Evolutionary conservation across 2,329 filamentous ascomycete genomes (phyloP), one percentile per base, ranked within the genome.

Genomic region (Aspergillus pseudoviridinutans): DNA sequence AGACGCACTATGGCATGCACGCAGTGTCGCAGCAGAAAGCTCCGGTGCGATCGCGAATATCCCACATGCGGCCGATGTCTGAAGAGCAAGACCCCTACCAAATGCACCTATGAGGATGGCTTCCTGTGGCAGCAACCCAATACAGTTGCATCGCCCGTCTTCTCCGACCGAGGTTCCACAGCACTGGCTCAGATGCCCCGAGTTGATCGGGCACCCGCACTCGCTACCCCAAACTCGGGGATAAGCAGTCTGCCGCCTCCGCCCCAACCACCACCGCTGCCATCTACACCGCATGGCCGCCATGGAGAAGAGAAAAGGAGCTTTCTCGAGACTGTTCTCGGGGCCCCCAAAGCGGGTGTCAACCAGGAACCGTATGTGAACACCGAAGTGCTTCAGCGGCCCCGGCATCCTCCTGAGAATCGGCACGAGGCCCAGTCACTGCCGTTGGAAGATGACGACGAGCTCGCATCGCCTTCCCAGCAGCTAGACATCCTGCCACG

Each of bases 21-120:
- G 20, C 74, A 74, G 38, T 78, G 76, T 59, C 73, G 76, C 55
- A 72, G 68, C 55, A 66, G 75, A 49, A 78, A 78, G 60, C 64
- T 78, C 35, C 75, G 73, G 57, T 78, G 76, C 57, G 76, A 78
- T 59, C 72, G 75, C 38, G 71, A 72, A 35, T 77, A 74, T 66
- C 75, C 75, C 9, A 67, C 68, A 3, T 78, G 75, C 57, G 66
- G 69, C 22, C 70, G 75, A 20, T 78, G 75, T 56, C 58, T 67
- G 42, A 76, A 76, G 58, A 70, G 71, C 61, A 70, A 69, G 49
- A 68, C 66, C 3, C 70, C 71, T 28, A 64, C 58, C 47, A 67
- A 70, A 53, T 76, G 74, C 57, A 73, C 70, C n/a, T 76, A 76
- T 57, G 74, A 76, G 59, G 72, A 73, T 63, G 72, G 73, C 14